These are phyloP conservation scores for Draba incana DNA, from an alignment of 345 rosid genomes.

Conservation along the genomic window DNA sequence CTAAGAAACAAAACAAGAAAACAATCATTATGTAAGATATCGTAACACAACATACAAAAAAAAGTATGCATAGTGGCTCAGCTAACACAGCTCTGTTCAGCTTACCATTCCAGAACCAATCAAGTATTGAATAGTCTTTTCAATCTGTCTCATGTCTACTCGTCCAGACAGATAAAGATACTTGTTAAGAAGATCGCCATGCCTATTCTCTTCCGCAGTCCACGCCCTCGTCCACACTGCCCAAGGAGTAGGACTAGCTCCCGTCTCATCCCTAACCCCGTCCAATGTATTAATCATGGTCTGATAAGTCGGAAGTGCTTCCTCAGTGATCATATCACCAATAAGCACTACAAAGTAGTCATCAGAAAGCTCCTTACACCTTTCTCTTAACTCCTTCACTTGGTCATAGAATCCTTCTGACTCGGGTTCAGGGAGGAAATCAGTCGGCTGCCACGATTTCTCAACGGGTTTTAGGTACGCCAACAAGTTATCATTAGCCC, in stretches of 20 bases:
- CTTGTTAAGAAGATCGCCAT: constrained; percentile 66
- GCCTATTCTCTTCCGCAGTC: constrained; percentile 69
- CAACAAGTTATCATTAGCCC: constrained; percentile 51
- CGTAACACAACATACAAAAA: not conserved
- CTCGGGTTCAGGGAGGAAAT: constrained; percentile 60
- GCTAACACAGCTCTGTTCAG: constrained; percentile 5
- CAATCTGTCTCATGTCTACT: constrained; percentile 62
- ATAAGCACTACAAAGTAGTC: constrained; percentile 44
- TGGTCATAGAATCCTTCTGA: constrained; percentile 61
- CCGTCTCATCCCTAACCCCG: constrained; percentile 42
- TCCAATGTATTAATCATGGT: constrained; percentile 80
- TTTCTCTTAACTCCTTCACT: constrained; percentile 59
- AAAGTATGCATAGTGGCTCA: not conserved
- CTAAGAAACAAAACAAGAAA: constrained; percentile 38
- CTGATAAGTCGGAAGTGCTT: constrained; percentile 84
- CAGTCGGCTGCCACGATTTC: constrained; percentile 69
- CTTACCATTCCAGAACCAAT: constrained; percentile 50
- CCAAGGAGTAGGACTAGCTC: constrained; percentile 53
- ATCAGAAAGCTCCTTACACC: constrained; percentile 47
- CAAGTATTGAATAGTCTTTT: constrained; percentile 55
- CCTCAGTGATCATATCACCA: constrained; percentile 71
- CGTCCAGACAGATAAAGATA: constrained; percentile 63
- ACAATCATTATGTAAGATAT: constrained; percentile 4
- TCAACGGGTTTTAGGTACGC: constrained; percentile 61
- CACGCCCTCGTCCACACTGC: constrained; percentile 61